phyloP scores from a whole-genome alignment of 129 eudicot species.

The Flaveria bidentis region DNA sequence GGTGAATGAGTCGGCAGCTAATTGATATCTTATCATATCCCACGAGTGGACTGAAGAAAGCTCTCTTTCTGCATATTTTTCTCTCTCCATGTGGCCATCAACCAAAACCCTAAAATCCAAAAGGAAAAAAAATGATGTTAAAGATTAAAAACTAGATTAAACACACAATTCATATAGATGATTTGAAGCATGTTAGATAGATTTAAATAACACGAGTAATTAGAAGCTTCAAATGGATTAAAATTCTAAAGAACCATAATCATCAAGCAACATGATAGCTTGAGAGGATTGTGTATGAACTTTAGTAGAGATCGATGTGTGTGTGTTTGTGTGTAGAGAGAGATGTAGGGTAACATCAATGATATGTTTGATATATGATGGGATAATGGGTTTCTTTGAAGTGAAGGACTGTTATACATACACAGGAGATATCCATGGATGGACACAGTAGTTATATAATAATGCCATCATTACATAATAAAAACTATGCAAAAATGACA shows the following conservation, averaged over 20 bases:
- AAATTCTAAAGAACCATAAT: background rate
- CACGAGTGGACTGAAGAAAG: conserved; percentile 97
- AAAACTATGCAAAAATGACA: background rate
- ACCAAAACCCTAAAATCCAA: background rate
- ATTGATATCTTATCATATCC: conserved; percentile 69
- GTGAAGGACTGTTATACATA: conserved; percentile 26
- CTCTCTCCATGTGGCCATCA: too few species aligned
- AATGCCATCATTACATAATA: background rate
- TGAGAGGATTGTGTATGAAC: background rate
- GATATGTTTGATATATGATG: background rate
- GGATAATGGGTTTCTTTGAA: conserved; percentile 10
- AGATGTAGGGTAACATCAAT: background rate
- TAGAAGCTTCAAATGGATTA: background rate
- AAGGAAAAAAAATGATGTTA: background rate
- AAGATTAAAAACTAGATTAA: background rate
- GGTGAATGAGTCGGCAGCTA: conserved; percentile 98
- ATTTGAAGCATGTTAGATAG: background rate
- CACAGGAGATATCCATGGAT: conserved; percentile 7
- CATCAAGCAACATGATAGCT: background rate
- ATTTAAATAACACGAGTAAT: background rate
- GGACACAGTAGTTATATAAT: conserved; percentile 7
- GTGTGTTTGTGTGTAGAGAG: background rate
- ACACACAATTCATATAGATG: conserved; percentile 6
- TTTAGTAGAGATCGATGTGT: background rate
- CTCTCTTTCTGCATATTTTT: conserved; percentile 49